Evolutionary conservation across 2,329 filamentous ascomycete species (phyloP), one percentile per base, ranked within the genome.

Genomic region (Fusarium brevicatenulatum): DNA sequence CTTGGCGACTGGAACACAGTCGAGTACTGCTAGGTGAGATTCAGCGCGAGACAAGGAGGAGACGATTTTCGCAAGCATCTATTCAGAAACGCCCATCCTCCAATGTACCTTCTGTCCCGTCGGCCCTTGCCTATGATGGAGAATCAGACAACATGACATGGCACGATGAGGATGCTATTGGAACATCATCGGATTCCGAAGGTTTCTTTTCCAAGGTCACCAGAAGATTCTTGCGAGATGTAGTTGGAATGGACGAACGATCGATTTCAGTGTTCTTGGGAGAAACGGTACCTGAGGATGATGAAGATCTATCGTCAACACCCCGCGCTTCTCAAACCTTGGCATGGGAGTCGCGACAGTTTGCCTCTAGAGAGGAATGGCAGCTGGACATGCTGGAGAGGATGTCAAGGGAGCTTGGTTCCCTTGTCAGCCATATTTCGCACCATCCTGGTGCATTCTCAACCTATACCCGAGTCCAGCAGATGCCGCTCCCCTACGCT

Each of bases 1-100:
- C 90, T 57, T 99, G 96, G 96, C 90, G 95, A 63, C 83, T 97
- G 78, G 95, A 98, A 78, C 95, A 99, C 80, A 97, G 95, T 81
- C 90, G 90, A 66, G 90, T 94, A 16, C 85, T 99, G 34, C 81
- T 98, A 39, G 93, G 97, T 63, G 94, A 98, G 82, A 95, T 98
- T 53, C 93, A 97, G 81, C 92, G 90, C 70, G 94, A 97, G 82
- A 97, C 95, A 62, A 85, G 86, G 70, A 87, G 92, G 65, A 89
- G 92, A 65, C 87, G 91, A 37, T 88, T 90, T 80, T 91, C 90
- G 12, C 85, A 90, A 74, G 85, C 85, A 49, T 90, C 88, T 18
- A 65, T 76, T 57, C 78, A 79, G 30, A 78, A 78, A 46, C 75
- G 70, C 34, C 64, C 72, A 36, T 69, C 68, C n/a, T 80, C 63